Base-by-base conservation (phyloP, 176 grass and related monocot genomes). In the Otatea glauca region DNA sequence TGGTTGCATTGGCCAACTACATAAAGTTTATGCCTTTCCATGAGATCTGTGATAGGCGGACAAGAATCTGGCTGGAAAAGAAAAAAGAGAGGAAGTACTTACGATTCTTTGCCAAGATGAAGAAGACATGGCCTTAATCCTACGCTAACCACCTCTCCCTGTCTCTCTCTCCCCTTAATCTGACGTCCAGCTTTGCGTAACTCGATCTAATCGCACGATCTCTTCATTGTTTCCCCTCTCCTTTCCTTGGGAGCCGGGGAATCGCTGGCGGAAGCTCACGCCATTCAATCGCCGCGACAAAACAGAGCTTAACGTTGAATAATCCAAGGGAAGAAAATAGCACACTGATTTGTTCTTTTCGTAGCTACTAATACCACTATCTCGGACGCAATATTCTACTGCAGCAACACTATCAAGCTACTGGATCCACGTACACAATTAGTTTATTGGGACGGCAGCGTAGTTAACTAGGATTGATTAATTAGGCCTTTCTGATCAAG, bases 381-480 rank as follows among this genome's bases (percentile, higher is more conserved):
- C 56, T 45, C 47, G 7, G n/a, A 24, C 2, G 47, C 11, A 48
- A 34, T 74, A 51, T 68, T 10, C 65, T 68, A 68, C 35, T 18
- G 27, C 69, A 27, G 20, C 20, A 32, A 24, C 37, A 2, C 27
- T 66, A 68, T 53, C 29, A 63, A 54, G 4, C 16, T 10, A 68
- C 69, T 84, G 37, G 47, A 69, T 56, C 24, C 24, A 77, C 73
- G 73, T 7, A 68, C 23, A 53, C 17, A 48, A n/a, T 9, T 78
- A 34, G 27, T 75, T 12, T 65, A 66, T 27, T 38, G 23, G 75
- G 83, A 44, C 53, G 75, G 83, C 83, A 78, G 65, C 41, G 13
- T 77, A 69, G 24, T 24, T 48, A 68, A 65, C 9, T 15, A 8
- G 38, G 38, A n/a, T 56, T 67, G 76, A 37, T 87, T 32, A 35